A percentile compares a stretch with the other conserved stretches of the same genome.
Conservation (phyloP, 495 filamentous ascomycete species). For the Penicillium dipodomyicola region DNA sequence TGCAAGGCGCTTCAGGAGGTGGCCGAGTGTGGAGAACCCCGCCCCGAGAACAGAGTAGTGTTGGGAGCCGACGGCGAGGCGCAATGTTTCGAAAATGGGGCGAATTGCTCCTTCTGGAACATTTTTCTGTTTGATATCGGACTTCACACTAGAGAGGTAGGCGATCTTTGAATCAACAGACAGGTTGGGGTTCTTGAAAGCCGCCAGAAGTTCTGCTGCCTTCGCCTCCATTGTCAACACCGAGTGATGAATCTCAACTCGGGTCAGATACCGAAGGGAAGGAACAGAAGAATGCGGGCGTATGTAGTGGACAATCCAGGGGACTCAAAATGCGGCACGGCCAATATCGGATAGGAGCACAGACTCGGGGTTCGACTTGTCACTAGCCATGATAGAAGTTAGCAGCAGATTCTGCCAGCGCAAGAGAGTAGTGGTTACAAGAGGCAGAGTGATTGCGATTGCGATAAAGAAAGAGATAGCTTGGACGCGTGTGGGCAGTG, state of each 20-base stretch:
- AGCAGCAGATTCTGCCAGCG: background rate
- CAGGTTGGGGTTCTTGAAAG: conserved; percentile 64
- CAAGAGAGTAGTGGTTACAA: background rate
- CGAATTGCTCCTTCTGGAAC: conserved; percentile 71
- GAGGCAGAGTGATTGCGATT: background rate
- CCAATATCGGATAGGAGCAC: background rate
- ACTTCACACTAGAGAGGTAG: conserved; percentile 70
- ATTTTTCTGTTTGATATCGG: conserved; percentile 83
- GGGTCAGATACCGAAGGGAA: conserved; percentile 19
- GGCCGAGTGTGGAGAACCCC: conserved; percentile 80
- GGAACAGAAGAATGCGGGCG: conserved; percentile 13
- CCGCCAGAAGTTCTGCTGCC: conserved; percentile 57
- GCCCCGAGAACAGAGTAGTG: conserved; percentile 66
- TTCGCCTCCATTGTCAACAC: conserved; percentile 41
- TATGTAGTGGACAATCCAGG: conserved; percentile 14
- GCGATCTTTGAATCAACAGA: conserved; percentile 69
- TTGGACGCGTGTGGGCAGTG: background rate
- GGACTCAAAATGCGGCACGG: background rate
- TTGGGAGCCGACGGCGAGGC: conserved; percentile 65
- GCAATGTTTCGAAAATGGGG: conserved; percentile 71
- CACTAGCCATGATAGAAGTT: background rate
- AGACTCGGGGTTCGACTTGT: background rate
- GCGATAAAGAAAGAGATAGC: background rate
- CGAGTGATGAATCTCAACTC: conserved; percentile 11
- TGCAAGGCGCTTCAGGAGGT: conserved; percentile 76